phyloP scores from a whole-genome alignment of 129 eudicot species.

The Saposhnikovia divaricata region DNA sequence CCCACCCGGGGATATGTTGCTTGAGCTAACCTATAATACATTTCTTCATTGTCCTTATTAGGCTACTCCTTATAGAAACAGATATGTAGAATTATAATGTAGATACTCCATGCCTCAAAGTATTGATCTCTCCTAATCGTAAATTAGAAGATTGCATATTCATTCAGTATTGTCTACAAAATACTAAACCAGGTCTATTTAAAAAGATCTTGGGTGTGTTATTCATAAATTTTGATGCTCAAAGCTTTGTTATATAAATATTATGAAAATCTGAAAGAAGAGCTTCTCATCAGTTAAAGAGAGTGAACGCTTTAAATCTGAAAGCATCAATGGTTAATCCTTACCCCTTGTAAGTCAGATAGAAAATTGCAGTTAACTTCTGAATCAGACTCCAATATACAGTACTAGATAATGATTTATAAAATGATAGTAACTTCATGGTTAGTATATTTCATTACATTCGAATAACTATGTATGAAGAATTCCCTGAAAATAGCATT shows the following conservation, averaged over 20 bases:
- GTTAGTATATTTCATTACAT: not conserved
- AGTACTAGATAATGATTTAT: not conserved
- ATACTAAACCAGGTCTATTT: not conserved
- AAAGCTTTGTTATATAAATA: not conserved
- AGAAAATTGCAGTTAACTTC: not conserved
- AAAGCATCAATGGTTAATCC: not conserved
- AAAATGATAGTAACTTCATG: not conserved
- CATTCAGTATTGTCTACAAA: not conserved
- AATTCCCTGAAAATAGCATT: not conserved
- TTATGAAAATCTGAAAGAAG: not conserved
- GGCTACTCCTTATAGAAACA: not conserved
- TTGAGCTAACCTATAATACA: not conserved
- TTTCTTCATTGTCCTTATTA: not conserved
- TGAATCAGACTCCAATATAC: constrained; percentile 3
- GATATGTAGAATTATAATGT: not conserved
- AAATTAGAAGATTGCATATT: not conserved
- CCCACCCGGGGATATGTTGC: no score
- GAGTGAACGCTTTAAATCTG: not conserved
- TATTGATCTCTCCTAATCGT: not conserved
- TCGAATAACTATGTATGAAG: not conserved
- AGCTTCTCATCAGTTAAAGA: not conserved
- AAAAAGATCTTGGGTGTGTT: not conserved
- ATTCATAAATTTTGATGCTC: not conserved
- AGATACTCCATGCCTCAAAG: not conserved
- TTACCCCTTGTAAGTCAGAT: not conserved